Evolutionary conservation across 2,329 filamentous ascomycete species (phyloP), one percentile per base, ranked within the genome.

Genomic region (Remersonia thermophila): DNA sequence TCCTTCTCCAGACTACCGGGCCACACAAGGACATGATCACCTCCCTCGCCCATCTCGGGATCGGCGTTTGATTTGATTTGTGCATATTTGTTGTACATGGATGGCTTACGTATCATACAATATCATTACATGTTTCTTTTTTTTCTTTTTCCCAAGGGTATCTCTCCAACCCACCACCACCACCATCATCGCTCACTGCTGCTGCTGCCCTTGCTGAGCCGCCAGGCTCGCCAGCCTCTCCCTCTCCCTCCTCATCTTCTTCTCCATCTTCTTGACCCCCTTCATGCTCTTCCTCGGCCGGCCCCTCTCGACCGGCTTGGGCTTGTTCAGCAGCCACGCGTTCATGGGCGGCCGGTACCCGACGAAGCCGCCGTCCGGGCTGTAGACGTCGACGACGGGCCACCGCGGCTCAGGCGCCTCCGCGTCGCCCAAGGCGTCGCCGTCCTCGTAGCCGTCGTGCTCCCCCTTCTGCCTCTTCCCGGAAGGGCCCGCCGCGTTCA

Each of bases 351-450:
- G 56, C 26, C 84, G 66, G 8, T 63, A 60, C 1, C 69, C 79
- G 20, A 96, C 65, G 48, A 82, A 91, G 49, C 75, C 77, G n/a
- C 91, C 91, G 39, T 85, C 70, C 0, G 91, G 91, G 18, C 73
- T 82, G 51, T 81, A 95, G 0, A 96, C 75, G 47, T 96, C 87
- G 6, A 98, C 71, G 8, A 77, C 65, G 0, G 85, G 85, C 64
- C 75, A 77, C 15, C 61, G 57, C 1, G 56, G 55, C 47, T 65
- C 56, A 39, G 41, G 17, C 35, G 39, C 42, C n/a, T 38, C 40
- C 8, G 46, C 35, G 15, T 47, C 38, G 15, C 37, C 33, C 20
- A 23, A 23, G 5, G 26, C 15, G 27, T 52, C 47, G 26, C 53
- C 33, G n/a, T 33, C 15, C 27, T 35, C 34, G 4, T 34, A 47